phyloP scores from a whole-genome alignment of 1,284 basidiomycete species.

The Leccinum holopus region DNA sequence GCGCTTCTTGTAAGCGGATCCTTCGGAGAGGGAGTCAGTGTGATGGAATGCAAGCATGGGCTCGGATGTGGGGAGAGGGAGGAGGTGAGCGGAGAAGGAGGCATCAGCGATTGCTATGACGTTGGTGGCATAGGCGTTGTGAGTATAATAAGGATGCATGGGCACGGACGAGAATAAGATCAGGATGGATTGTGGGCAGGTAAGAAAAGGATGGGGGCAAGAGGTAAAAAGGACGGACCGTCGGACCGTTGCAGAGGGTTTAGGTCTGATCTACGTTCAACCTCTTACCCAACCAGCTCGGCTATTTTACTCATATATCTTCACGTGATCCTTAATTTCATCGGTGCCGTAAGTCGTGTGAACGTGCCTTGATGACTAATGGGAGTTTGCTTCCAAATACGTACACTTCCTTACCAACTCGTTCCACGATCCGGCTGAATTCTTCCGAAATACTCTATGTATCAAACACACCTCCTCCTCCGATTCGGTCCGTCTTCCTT shows the following conservation, averaged over 20 bases:
- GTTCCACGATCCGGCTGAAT: neutral
- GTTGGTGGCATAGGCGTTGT: constrained; percentile 22
- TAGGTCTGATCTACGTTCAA: constrained; percentile 7
- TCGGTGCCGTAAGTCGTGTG: constrained; percentile 18
- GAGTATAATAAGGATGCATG: constrained; percentile 28
- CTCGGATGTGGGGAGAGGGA: constrained; percentile 6
- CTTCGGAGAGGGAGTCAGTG: constrained; percentile 5
- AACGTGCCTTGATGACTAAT: constrained; percentile 6
- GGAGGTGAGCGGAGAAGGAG: constrained; percentile 7
- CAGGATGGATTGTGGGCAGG: neutral
- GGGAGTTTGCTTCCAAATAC: neutral
- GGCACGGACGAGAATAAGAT: neutral
- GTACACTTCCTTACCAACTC: neutral
- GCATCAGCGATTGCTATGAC: constrained; percentile 34
- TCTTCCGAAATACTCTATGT: neutral
- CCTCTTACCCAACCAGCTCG: constrained; percentile 3
- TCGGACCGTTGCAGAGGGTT: neutral
- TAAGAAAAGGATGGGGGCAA: neutral
- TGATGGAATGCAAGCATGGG: constrained; percentile 15
- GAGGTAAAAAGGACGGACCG: neutral
- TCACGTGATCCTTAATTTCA: constrained; percentile 15
- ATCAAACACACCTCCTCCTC: neutral
- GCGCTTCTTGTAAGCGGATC: constrained; percentile 43
- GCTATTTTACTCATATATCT: constrained; percentile 16
- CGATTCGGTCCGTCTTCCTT: neutral